Base-by-base conservation (phyloP, 2,329 filamentous ascomycete genomes). In the Sordariomycetes sp. region DNA sequence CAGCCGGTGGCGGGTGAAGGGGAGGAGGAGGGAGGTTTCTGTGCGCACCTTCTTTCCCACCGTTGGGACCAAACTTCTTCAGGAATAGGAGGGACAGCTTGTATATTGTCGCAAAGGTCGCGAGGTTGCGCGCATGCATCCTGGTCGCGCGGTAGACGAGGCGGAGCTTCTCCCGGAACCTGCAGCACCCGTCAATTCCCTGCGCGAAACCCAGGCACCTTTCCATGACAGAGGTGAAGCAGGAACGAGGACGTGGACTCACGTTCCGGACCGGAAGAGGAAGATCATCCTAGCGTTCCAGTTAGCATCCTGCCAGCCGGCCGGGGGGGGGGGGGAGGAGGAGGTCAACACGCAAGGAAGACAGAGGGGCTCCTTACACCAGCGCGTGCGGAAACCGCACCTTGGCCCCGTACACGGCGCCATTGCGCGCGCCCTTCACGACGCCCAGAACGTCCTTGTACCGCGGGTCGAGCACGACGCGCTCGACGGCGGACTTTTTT, bases 381-480 rank as follows among this genome's bases (percentile, higher is more conserved):
- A 99, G 80, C 60, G 94, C 94, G 75, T 99, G 94, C 62, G 94
- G 94, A 75, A 99, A 97, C 62, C 94, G 91, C 71, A 99, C 90
- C 81, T 97, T 97, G 65, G 89, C 84, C 60, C 94, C 94, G 74
- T 99, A 99, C 61, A 99, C 90, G 62, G 91, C 85, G 70, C 94
- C 94, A 83, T 97, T 99, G 73, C 94, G 90, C 63, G 94, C 87
- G 65, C 85, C 90, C 80, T 99, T 99, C 70, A 96, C 70, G 63
- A 99, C 78, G 58, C 89, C 83, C 61, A 99, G 81, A 58, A 90
- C 70, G 65, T 94, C 89, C 65, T 94, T 89, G 73, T 96, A 89
- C 63, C 83, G 79, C 6, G 91, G 90, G 69, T 97, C 84, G 61
- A 94, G 81, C 63, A 91, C 77, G 58, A 96, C 78, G 63, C 80